Evolutionary conservation across 148 eudicot genomes (phyloP).

Genomic region (Dysphania ambrosioides): DNA sequence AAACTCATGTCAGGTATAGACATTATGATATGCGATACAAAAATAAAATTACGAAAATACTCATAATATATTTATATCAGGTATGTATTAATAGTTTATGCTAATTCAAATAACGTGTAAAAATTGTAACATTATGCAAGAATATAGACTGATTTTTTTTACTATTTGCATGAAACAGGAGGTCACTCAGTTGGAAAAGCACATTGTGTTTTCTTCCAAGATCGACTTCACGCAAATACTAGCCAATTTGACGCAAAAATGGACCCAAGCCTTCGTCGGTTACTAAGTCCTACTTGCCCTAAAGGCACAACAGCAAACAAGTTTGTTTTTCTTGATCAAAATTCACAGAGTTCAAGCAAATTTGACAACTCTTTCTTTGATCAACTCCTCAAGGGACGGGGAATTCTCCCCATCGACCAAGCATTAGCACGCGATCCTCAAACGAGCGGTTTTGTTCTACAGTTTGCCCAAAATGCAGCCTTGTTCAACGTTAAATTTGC

Average conservation of each 20-base stretch:
- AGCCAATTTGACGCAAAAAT: conserved; percentile 32
- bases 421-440: conserved; percentile 5
- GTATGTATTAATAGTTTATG: no score
- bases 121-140: no score
- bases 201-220: conserved; percentile 34
- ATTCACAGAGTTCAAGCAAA: conserved; percentile 10
- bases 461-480: conserved; percentile 12
- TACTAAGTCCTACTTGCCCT: conserved; percentile 20
- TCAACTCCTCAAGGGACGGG: conserved; percentile 22
- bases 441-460: conserved; percentile 18
- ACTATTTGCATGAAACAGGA: conserved; percentile 22
- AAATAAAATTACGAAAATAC: no score
- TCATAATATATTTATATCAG: no score
- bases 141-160: no score
- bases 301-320: conserved; percentile 18
- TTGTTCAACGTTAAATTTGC: conserved; percentile 18
- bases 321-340: conserved; percentile 24
- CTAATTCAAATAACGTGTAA: no score
- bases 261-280: conserved; percentile 13
- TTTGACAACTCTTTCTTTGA: conserved; percentile 28
- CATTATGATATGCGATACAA: no score
- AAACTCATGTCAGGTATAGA: no score
- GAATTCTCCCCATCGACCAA: conserved; percentile 27
- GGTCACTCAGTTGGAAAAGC: conserved; percentile 54
- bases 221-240: conserved; percentile 34